phyloP scores from a whole-genome alignment of 2,329 filamentous ascomycete species.

The Fusarium sulawesiense region DNA sequence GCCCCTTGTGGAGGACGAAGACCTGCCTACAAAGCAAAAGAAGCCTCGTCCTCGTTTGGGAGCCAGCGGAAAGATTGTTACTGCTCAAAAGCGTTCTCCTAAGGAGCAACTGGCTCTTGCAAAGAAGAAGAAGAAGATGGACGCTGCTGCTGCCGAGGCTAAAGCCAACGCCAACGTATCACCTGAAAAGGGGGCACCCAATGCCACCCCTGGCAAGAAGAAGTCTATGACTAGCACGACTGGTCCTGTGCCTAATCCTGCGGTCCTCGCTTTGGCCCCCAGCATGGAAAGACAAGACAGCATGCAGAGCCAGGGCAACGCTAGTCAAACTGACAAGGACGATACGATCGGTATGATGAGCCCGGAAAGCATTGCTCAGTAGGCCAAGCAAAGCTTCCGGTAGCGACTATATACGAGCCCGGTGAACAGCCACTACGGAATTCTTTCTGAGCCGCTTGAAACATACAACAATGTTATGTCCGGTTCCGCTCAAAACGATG shows the following conservation, averaged over 20 bases:
- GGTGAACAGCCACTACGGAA: background rate
- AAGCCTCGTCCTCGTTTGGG: conserved; percentile 73
- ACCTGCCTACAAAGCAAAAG: conserved; percentile 92
- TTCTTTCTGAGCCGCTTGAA: background rate
- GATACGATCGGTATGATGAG: conserved; percentile 83
- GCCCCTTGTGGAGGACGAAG: conserved; percentile 91
- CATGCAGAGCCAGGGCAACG: conserved; percentile 67
- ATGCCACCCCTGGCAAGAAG: conserved; percentile 64
- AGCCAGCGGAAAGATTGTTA: conserved; percentile 85
- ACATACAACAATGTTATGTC: background rate
- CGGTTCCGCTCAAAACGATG: background rate
- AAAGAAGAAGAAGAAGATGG: conserved; percentile 88
- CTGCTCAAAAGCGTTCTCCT: conserved; percentile 83
- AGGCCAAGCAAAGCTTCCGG: conserved; percentile 41
- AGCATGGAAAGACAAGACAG: conserved; percentile 70
- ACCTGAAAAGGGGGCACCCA: conserved; percentile 51
- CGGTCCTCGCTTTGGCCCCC: conserved; percentile 55
- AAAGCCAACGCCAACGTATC: conserved; percentile 54
- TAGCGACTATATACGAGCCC: conserved; percentile 5
- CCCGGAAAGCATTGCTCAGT: conserved; percentile 77
- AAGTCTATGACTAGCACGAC: conserved; percentile 56
- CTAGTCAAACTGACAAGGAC: conserved; percentile 74
- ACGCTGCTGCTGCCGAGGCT: conserved; percentile 67
- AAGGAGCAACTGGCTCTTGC: conserved; percentile 85
- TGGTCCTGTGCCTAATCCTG: conserved; percentile 53